Conservation (phyloP, 176 grass and related monocot species). For the Musa troglodytarum region DNA sequence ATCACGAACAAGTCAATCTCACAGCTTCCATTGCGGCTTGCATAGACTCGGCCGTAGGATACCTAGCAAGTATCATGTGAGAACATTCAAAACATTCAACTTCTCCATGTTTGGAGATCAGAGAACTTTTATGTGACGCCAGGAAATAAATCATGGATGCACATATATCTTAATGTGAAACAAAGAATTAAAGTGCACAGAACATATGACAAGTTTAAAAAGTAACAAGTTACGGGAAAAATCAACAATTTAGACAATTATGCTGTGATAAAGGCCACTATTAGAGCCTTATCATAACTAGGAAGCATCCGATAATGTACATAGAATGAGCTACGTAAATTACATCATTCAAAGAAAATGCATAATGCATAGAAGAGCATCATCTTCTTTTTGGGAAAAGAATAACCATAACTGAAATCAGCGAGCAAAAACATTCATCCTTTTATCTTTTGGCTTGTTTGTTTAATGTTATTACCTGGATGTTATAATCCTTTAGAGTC, state of each 20-base stretch:
- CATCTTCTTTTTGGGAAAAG: background rate
- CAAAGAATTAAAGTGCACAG: background rate
- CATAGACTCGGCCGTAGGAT: slow-evolving; percentile 70
- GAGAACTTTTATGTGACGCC: background rate
- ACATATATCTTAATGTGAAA: background rate
- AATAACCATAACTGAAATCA: background rate
- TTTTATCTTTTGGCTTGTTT: no score
- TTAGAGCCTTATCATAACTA: no score
- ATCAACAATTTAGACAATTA: background rate
- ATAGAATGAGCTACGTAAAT: no score
- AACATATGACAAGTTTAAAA: background rate
- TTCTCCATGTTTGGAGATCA: background rate
- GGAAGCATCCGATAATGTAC: no score
- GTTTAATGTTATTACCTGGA: slow-evolving; percentile 44
- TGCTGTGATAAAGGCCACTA: background rate
- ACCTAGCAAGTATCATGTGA: slow-evolving; percentile 15
- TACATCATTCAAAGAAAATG: no score
- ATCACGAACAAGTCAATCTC: slow-evolving; percentile 72
- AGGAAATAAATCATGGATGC: background rate
- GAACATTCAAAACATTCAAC: background rate
- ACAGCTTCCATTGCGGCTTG: slow-evolving; percentile 40
- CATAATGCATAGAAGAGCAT: background rate
- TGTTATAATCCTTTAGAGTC: slow-evolving; percentile 73
- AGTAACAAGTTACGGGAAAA: background rate
- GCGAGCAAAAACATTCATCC: no score